These are phyloP conservation scores for Clavariopsis aquatica DNA, from an alignment of 495 filamentous ascomycete genomes.

Conservation along the genomic window DNA sequence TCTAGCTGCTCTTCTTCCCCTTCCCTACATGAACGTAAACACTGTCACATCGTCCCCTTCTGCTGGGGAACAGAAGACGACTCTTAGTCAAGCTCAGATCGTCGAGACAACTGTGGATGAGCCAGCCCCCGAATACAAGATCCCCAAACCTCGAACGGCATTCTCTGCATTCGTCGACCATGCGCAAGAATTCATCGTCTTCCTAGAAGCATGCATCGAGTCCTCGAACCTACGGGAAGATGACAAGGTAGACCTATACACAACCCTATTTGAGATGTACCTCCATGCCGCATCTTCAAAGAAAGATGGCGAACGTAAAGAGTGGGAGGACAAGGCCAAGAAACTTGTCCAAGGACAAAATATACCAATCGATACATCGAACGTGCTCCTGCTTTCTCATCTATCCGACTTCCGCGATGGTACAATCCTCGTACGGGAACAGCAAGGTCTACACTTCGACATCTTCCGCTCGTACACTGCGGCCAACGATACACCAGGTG, in stretches of 20 bases:
- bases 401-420: slow-evolving; percentile 88
- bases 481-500: slow-evolving; percentile 86
- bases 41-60: slow-evolving; percentile 39
- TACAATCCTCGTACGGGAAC: slow-evolving; percentile 87
- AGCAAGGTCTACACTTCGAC: slow-evolving; percentile 87
- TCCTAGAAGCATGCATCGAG: slow-evolving; percentile 80
- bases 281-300: slow-evolving; percentile 80
- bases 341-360: slow-evolving; percentile 73
- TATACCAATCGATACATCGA: slow-evolving; percentile 88
- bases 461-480: slow-evolving; percentile 97
- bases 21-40: slow-evolving; percentile 78
- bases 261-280: slow-evolving; percentile 97
- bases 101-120: slow-evolving; percentile 46
- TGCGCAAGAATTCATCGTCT: slow-evolving; percentile 82
- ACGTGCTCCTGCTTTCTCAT: slow-evolving; percentile 88
- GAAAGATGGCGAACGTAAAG: slow-evolving; percentile 66
- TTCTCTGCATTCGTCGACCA: slow-evolving; percentile 98
- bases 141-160: slow-evolving; percentile 82
- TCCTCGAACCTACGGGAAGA: slow-evolving; percentile 65
- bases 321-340: slow-evolving; percentile 91
- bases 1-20: slow-evolving; percentile 75
- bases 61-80: slow-evolving; percentile 38
- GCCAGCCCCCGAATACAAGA: slow-evolving; percentile 54
- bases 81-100: slow-evolving; percentile 45
- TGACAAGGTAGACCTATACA: slow-evolving; percentile 85